phyloP scores from a whole-genome alignment of 2,329 filamentous ascomycete genomes.

The Xylariaceae sp. region DNA sequence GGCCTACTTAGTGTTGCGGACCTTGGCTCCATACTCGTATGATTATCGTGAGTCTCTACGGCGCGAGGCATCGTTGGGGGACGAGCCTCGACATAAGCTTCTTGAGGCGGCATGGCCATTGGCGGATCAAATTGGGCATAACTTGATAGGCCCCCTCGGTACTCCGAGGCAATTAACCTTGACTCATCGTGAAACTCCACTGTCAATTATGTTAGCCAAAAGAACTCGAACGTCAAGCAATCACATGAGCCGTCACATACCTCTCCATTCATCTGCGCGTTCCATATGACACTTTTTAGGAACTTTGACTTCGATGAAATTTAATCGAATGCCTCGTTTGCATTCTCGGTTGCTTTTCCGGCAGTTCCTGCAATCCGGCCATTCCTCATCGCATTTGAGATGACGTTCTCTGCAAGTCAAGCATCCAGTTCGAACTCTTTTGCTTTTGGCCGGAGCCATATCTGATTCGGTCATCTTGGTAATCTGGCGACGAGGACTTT shows the following conservation, averaged over 20 bases:
- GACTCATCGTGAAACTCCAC: slow-evolving; percentile 87
- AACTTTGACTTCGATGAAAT: slow-evolving; percentile 80
- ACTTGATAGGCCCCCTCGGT: slow-evolving; percentile 70
- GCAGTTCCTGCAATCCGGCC: slow-evolving; percentile 68
- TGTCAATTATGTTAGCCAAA: slow-evolving; percentile 25
- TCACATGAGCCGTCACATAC: slow-evolving; percentile 33
- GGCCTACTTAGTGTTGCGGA: slow-evolving; percentile 18
- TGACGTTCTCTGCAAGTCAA: slow-evolving; percentile 86
- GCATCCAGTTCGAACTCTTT: slow-evolving; percentile 83
- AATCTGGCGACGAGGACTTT: not conserved
- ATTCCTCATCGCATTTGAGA: slow-evolving; percentile 82
- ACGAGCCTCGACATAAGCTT: slow-evolving; percentile 24
- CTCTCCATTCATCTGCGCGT: slow-evolving; percentile 61
- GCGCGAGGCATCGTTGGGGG: slow-evolving; percentile 22
- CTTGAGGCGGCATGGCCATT: slow-evolving; percentile 25
- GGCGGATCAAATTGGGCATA: slow-evolving; percentile 59
- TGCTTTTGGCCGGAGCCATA: slow-evolving; percentile 57
- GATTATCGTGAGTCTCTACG: slow-evolving; percentile 19
- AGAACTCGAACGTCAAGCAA: not conserved
- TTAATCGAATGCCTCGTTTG: slow-evolving; percentile 80
- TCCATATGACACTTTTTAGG: slow-evolving; percentile 63
- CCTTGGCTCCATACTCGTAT: slow-evolving; percentile 19
- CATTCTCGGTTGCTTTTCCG: slow-evolving; percentile 81
- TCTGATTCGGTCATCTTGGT: slow-evolving; percentile 23
- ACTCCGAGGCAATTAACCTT: slow-evolving; percentile 83